These are phyloP conservation scores for Zymoseptoria tritici DNA, from an alignment of 2,329 filamentous ascomycete species.

Conservation along the genomic window DNA sequence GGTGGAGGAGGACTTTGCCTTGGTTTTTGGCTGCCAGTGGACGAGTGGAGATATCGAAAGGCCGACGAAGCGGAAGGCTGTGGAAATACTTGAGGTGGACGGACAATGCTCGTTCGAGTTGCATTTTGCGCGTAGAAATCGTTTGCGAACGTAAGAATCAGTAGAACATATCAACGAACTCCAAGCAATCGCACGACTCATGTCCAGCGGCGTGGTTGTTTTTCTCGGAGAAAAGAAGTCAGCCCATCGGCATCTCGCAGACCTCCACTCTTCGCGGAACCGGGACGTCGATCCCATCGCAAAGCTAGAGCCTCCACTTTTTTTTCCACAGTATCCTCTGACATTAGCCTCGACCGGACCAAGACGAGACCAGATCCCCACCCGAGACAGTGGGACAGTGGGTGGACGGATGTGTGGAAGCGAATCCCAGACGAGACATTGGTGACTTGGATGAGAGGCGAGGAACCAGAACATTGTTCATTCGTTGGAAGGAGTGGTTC, in stretches of 20 bases:
- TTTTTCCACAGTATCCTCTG: not conserved
- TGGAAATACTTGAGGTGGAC: not conserved
- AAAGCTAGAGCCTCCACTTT: not conserved
- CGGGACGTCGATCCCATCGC: not conserved
- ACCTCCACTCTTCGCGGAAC: no score
- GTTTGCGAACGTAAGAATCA: no score
- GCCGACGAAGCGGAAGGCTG: no score
- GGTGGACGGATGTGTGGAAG: not conserved
- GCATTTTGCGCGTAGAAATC: not conserved
- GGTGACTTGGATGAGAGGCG: no score
- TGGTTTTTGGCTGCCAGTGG: no score
- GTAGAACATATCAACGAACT: no score
- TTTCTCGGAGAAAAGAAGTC: not conserved
- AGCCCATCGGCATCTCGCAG: no score
- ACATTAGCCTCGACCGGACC: not conserved
- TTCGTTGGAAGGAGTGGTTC: not conserved
- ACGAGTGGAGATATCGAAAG: not conserved
- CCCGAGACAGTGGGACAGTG: not conserved
- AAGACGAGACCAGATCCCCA: not conserved
- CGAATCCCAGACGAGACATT: not conserved
- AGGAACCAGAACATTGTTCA: not conserved
- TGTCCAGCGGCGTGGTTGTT: not conserved
- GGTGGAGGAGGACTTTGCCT: not conserved
- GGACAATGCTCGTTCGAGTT: no score
- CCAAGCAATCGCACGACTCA: not conserved